A percentile compares a stretch with the other conserved stretches of the same genome.
Conservation (phyloP, 108 stramenopile genomes). For the Cylindrotheca closterium region DNA sequence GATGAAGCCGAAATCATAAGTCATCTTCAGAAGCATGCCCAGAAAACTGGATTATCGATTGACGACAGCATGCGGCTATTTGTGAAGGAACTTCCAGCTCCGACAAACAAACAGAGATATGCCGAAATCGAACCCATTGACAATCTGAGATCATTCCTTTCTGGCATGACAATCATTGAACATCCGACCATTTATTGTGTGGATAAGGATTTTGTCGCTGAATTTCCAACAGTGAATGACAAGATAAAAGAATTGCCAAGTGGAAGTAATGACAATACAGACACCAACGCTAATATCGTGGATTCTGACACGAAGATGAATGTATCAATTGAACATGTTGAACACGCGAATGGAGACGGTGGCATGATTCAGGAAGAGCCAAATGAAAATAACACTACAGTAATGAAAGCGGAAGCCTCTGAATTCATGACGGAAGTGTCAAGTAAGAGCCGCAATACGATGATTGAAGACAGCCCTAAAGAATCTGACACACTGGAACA, state of each 20-base stretch:
- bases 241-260: constrained; percentile 2
- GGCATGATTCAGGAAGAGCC: neutral
- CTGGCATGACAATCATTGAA: constrained; percentile 68
- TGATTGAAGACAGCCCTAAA: too few species aligned
- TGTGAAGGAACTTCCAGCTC: constrained; percentile 57
- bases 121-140: constrained; percentile 34
- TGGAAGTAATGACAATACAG: neutral
- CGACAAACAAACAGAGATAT: constrained; percentile 54
- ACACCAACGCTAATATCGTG: too few species aligned
- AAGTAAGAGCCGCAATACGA: too few species aligned
- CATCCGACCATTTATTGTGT: constrained; percentile 63
- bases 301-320: neutral
- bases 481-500: too few species aligned
- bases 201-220: neutral
- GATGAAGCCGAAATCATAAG: constrained; percentile 16
- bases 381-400: neutral
- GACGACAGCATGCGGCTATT: constrained; percentile 19
- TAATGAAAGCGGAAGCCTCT: too few species aligned
- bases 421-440: too few species aligned
- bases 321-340: neutral
- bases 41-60: constrained; percentile 10
- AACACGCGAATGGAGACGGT: neutral
- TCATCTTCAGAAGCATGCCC: constrained; percentile 4
- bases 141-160: constrained; percentile 33
- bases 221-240: constrained; percentile 3